Percentiles rank a stretch among this genome's conserved stretches.
Conservation (phyloP, 148 eudicot species). For the Vaccinium vitisidaea region DNA sequence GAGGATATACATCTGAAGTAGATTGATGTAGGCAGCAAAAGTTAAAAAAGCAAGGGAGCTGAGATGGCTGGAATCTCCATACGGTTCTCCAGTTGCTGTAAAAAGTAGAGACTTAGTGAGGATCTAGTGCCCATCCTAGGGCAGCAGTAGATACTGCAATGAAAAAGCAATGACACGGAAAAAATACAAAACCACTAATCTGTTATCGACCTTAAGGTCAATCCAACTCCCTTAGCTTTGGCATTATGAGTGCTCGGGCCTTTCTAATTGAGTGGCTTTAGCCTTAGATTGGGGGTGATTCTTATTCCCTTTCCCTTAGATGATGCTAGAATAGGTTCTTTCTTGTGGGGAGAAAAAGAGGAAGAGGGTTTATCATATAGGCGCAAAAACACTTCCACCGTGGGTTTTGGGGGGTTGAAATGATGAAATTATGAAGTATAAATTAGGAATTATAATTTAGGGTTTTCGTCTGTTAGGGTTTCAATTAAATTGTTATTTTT, state of each 20-base stretch:
- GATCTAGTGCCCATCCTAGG: not conserved
- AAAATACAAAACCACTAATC: not conserved
- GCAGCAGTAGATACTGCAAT: not conserved
- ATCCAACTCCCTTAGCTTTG: not conserved
- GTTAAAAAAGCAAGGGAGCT: not conserved
- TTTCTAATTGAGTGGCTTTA: not conserved
- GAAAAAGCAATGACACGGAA: not conserved
- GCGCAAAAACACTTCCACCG: not conserved
- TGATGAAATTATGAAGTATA: no score
- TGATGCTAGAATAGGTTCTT: not conserved
- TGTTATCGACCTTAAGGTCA: not conserved
- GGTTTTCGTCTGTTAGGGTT: no score
- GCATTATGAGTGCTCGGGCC: not conserved
- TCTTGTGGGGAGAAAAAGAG: not conserved
- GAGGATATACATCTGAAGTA: not conserved
- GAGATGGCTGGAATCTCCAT: conserved; percentile 3
- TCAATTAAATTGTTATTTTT: no score
- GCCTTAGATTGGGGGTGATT: no score
- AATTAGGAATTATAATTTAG: no score
- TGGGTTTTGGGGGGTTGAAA: not conserved
- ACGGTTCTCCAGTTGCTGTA: not conserved
- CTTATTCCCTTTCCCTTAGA: not conserved
- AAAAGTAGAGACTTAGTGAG: not conserved
- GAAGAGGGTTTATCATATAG: not conserved
- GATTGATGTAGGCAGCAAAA: not conserved